Conservation (phyloP, 306 rosid species). For the Rosa rugosa region DNA sequence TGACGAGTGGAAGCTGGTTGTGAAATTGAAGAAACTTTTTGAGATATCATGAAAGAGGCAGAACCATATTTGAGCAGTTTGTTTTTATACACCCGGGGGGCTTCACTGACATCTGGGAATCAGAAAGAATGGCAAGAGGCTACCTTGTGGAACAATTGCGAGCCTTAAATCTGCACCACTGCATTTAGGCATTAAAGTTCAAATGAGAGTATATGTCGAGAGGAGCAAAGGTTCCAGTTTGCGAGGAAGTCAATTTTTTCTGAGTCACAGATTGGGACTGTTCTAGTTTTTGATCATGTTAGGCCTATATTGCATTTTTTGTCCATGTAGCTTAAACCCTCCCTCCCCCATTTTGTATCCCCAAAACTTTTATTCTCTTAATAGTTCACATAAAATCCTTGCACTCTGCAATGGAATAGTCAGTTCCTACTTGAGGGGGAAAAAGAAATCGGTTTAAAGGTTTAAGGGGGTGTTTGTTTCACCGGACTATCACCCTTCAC, state of each 20-base stretch:
- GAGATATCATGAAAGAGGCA: constrained; percentile 57
- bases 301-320: neutral
- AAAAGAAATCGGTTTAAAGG: neutral
- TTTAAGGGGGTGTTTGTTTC: no score
- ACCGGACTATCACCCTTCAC: no score
- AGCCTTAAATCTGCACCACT: neutral
- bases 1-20: constrained; percentile 84
- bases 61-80: neutral
- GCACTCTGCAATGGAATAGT: neutral
- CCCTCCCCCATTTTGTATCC: neutral
- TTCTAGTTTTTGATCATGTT: neutral
- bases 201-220: neutral
- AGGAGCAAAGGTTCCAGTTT: neutral
- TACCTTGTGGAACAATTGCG: neutral
- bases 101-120: neutral
- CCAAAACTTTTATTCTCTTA: neutral
- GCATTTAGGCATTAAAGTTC: neutral
- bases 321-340: neutral
- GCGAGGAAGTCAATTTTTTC: neutral
- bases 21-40: constrained; percentile 78
- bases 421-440: neutral
- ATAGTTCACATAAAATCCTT: neutral
- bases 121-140: neutral
- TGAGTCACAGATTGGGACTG: neutral
- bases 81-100: neutral